Evolutionary conservation across 805 yeast species (phyloP), one percentile per base, ranked within the genome.

Genomic region (Maudiozyma pseudohumilis): DNA sequence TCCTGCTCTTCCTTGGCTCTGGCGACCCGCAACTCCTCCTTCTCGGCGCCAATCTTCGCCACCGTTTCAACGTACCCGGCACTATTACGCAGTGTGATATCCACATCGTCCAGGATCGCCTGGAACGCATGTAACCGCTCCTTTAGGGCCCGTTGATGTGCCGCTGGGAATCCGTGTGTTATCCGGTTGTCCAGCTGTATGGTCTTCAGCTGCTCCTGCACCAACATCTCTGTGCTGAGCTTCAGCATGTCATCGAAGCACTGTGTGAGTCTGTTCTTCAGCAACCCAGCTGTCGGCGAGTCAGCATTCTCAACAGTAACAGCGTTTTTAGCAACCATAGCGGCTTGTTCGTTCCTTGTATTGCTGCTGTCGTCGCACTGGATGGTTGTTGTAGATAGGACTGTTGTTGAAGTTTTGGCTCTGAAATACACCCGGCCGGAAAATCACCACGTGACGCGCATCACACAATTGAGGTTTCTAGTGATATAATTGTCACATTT

Each of bases 151-250:
- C 42, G 48, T 34, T 53, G 53, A 40, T 58, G 61, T 6, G 41
- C 36, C 24, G 46, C 40, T 7, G 53, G 46, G 37, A 50, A 55
- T 3, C 58, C 62, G 29, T 45, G 47, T 2, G 48, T 44, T 7
- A 54, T 44, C 11, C 47, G 40, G 3, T 47, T 41, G 40, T 55
- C 56, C 12, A 56, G 36, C 35, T 56, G 60, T 12, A 56, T 55
- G 3, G 60, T 56, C 34, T 56, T 59, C 31, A 56, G 32, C 41
- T 59, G 63, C 42, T 59, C 61, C 36, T 59, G 61, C 2, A 56
- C 47, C 40, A 59, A 41, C 58, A 59, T 49, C 31, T 60, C 66
- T 20, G 58, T 57, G 3, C 59, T 55, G 11, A 53, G 47, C 34
- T 43, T 50, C 47, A 59, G 40, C 10, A 59, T 53, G 28, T 56